Percentiles rank a stretch among this genome's conserved stretches.
phyloP scores from a whole-genome alignment of 2,329 filamentous ascomycete species.

The Myriosclerotinia duriaeana region DNA sequence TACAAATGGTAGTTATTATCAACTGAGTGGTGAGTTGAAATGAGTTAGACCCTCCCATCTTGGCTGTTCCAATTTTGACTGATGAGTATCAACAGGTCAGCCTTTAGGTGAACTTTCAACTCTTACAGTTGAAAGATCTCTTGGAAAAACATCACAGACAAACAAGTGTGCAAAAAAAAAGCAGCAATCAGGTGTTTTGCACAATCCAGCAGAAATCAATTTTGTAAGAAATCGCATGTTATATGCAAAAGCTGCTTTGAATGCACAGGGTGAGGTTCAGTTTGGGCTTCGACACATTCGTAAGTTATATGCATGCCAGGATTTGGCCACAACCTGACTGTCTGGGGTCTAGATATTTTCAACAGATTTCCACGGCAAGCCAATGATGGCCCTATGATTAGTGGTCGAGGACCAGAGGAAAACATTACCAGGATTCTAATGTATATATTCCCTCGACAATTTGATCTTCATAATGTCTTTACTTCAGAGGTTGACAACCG shows the following conservation, averaged over 20 bases:
- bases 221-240: conserved; percentile 84
- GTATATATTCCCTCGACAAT: conserved; percentile 92
- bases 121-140: conserved; percentile 23
- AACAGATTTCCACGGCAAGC: conserved; percentile 59
- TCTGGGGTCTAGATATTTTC: conserved; percentile 64
- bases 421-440: conserved; percentile 75
- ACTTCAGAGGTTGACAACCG: conserved; percentile 63
- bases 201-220: conserved; percentile 57
- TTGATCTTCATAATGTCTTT: conserved; percentile 90
- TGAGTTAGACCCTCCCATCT: conserved; percentile 2
- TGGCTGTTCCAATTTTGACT: conserved; percentile 23
- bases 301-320: conserved; percentile 48
- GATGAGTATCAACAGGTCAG: conserved; percentile 30
- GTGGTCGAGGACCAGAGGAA: conserved; percentile 6
- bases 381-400: neutral
- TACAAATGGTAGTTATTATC: conserved; percentile 66
- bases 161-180: neutral
- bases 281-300: conserved; percentile 80
- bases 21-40: conserved; percentile 67
- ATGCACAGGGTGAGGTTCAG: conserved; percentile 63
- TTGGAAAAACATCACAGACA: conserved; percentile 1
- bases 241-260: conserved; percentile 74
- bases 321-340: conserved; percentile 32
- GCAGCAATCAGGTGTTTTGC: conserved; percentile 26
- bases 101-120: conserved; percentile 37